phyloP scores from a whole-genome alignment of 768 basidiomycete species.

The Arthromyces matolae region DNA sequence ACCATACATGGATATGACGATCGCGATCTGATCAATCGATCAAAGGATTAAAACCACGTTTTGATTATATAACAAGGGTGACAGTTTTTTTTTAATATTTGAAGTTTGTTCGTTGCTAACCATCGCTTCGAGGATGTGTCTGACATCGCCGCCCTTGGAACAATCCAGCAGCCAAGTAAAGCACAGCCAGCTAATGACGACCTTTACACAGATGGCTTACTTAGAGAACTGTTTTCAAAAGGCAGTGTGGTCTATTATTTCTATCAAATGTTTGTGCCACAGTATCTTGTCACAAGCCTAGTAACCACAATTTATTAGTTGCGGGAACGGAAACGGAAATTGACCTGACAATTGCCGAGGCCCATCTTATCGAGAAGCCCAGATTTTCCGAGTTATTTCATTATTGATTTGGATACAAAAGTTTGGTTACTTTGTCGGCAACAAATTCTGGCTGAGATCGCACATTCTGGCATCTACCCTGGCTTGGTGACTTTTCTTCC shows the following conservation, averaged over 20 bases:
- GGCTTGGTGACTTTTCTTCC: conserved; percentile 13
- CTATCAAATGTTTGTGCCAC: no score
- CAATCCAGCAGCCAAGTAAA: conserved; percentile 6
- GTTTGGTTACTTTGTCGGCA: conserved; percentile 18
- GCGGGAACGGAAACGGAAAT: conserved; percentile 5
- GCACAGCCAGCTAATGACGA: not conserved
- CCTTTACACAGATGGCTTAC: conserved; percentile 12
- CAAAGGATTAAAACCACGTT: not conserved
- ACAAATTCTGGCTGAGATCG: conserved; percentile 17
- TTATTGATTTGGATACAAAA: conserved; percentile 12
- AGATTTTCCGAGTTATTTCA: conserved; percentile 4
- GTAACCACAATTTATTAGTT: not conserved
- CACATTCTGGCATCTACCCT: conserved; percentile 18
- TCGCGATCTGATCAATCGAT: not conserved
- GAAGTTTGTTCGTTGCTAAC: conserved; percentile 18
- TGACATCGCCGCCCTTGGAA: conserved; percentile 13
- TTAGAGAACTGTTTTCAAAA: no score
- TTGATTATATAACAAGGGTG: conserved; percentile 1
- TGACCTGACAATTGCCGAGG: conserved; percentile 15
- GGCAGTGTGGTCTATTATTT: no score
- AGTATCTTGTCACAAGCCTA: conserved; percentile 12
- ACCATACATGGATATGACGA: not conserved
- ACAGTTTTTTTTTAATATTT: conserved; percentile 1
- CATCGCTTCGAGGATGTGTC: conserved; percentile 4
- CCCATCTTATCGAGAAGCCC: not conserved